Base-by-base conservation (phyloP, 345 rosid species). In the Excoecaria agallocha region DNA sequence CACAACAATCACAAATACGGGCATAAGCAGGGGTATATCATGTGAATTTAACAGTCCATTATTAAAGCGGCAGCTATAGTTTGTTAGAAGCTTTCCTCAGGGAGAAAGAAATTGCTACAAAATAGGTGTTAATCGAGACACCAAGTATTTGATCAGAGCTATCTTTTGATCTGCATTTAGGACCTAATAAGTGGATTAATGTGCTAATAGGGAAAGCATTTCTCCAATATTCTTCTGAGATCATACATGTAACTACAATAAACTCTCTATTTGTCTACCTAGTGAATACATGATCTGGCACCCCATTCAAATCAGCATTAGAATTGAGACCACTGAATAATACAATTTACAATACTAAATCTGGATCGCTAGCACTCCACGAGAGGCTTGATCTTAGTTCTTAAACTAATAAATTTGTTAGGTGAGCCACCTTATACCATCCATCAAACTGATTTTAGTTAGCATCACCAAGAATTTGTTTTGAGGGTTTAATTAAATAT, bases 291-390 rank as follows among this genome's bases (percentile, higher is more conserved):
- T 87, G 85, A n/a, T 49, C 17, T 0, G 90, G 90, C 46, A 73
- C 82, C 35, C 93, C 91, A 62, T 87, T 90, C 74, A 80, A 89
- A n/a, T 85, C 89, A 1, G 72, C 81, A 13, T 62, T 89, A 68
- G 92, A 91, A 57, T 59, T 89, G 11, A 74, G 93, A 76, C 81
- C 62, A 43, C 15, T 78, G 66, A 77, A 76, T 1, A 74, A 57
- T 64, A 13, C 25, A 6, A 39, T 12, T 64, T 77, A 77, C 2
- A 0, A 11, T 58, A 76, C 76, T 57, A 15, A 52, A 76, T 62
- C 75, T 49, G 84, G 87, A 37, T 80, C 86, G 0, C 48, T 85
- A 25, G 78, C 51, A 54, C 63, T 13, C 48, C 11, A 67, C 0
- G 0, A 17, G 4, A 71, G 86, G 46, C n/a, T n/a, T n/a, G n/a